phyloP scores from a whole-genome alignment of 306 rosid genomes.

The Malus sieversii region DNA sequence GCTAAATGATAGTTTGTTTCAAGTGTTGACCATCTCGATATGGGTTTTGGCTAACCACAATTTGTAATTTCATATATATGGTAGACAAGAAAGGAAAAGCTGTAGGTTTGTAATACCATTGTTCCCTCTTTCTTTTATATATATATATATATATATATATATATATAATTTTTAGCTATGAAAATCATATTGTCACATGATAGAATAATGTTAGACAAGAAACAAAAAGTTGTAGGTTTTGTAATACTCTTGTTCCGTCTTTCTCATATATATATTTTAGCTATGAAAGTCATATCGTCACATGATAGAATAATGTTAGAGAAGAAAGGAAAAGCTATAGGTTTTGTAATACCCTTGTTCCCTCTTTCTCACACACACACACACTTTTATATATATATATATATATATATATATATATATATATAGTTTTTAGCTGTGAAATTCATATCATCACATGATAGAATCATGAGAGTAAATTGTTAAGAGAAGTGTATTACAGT shows the following conservation, averaged over 20 bases:
- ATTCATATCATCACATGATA: too few relatives aligned
- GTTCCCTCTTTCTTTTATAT: too few relatives aligned
- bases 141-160: too few relatives aligned
- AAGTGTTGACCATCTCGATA: conserved; percentile 25
- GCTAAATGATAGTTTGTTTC: conserved; percentile 13
- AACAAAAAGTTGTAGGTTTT: background rate
- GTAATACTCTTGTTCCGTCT: background rate
- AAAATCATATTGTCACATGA: too few relatives aligned
- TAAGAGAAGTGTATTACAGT: too few relatives aligned
- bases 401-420: too few relatives aligned
- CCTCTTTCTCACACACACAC: background rate
- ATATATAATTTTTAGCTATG: too few relatives aligned
- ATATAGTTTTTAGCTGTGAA: background rate
- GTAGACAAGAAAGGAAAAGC: too few relatives aligned
- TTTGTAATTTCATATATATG: background rate
- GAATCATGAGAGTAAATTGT: too few relatives aligned
- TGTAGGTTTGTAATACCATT: too few relatives aligned
- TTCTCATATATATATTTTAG: background rate
- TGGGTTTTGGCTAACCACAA: background rate
- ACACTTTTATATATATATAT: too few relatives aligned
- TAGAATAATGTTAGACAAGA: background rate
- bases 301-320: background rate
- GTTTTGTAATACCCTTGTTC: background rate
- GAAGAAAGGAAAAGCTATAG: background rate
- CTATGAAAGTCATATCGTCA: too few relatives aligned